These are phyloP conservation scores for Psilocybe tampanensis DNA, from an alignment of 768 basidiomycete genomes.

Conservation along the genomic window DNA sequence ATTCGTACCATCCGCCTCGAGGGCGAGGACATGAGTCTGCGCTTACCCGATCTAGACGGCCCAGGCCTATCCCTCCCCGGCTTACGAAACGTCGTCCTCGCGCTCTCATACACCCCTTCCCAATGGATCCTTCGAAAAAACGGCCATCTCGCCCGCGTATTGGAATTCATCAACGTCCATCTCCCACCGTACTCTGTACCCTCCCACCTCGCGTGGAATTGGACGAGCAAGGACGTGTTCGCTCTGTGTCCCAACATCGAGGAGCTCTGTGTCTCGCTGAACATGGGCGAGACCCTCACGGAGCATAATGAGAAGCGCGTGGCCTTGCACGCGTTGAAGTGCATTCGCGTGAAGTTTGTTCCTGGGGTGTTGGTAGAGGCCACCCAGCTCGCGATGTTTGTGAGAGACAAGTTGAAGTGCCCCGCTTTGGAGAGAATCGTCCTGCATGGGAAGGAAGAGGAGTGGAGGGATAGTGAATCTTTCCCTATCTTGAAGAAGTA, in stretches of 20 bases:
- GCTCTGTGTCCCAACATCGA: not conserved
- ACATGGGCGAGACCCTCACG: not conserved
- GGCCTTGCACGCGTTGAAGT: not conserved
- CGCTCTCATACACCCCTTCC: not conserved
- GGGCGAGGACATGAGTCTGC: not conserved
- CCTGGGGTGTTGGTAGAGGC: not conserved
- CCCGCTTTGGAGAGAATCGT: conserved; percentile 7
- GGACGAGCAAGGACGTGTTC: not conserved
- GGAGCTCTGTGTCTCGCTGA: conserved; percentile 1
- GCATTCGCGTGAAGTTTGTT: conserved; percentile 7
- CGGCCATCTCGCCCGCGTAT: not conserved
- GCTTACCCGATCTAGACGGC: not conserved
- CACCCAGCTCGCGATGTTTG: not conserved
- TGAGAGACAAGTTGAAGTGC: not conserved
- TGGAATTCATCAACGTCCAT: not conserved
- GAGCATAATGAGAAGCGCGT: not conserved
- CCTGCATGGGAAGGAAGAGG: not conserved
- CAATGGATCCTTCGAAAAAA: not conserved
- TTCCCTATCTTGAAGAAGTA: conserved; percentile 1
- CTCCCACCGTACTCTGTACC: no score
- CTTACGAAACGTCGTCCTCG: not conserved
- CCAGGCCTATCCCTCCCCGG: not conserved
- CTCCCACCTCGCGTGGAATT: not conserved
- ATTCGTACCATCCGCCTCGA: conserved; percentile 6
- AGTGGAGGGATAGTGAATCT: not conserved